Evolutionary conservation across 805 yeast genomes (phyloP).

Genomic region (Ogataea salicorniae): DNA sequence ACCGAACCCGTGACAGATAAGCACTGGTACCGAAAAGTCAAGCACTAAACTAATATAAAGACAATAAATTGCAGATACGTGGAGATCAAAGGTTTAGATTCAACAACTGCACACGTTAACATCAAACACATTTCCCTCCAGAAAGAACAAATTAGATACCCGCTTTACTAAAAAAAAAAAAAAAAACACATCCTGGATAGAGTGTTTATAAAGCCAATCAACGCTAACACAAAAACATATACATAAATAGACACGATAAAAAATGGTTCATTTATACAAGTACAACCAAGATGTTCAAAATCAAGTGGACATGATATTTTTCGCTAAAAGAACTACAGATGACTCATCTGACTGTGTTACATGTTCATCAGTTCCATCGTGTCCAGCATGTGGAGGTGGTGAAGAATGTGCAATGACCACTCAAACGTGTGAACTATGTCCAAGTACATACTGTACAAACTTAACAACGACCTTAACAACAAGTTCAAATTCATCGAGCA

Average conservation of each 20-base stretch:
- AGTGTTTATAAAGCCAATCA: too few species aligned
- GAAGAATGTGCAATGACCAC: conserved; percentile 52
- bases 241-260: neutral
- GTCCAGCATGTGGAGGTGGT: conserved; percentile 50
- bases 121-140: too few species aligned
- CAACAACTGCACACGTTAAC: too few species aligned
- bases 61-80: too few species aligned
- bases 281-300: neutral
- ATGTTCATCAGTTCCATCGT: conserved; percentile 34
- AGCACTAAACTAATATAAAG: too few species aligned
- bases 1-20: too few species aligned
- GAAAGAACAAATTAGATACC: too few species aligned
- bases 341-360: conserved; percentile 20
- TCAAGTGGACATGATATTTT: neutral
- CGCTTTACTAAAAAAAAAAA: too few species aligned
- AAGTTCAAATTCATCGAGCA: conserved; percentile 7
- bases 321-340: neutral
- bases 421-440: conserved; percentile 55
- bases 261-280: neutral
- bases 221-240: too few species aligned
- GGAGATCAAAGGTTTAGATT: too few species aligned
- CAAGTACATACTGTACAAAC: conserved; percentile 46
- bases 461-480: conserved; percentile 18
- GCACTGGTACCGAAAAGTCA: too few species aligned
- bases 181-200: too few species aligned